phyloP scores from a whole-genome alignment of 2,329 filamentous ascomycete species.

The Lecanicillium sp. region DNA sequence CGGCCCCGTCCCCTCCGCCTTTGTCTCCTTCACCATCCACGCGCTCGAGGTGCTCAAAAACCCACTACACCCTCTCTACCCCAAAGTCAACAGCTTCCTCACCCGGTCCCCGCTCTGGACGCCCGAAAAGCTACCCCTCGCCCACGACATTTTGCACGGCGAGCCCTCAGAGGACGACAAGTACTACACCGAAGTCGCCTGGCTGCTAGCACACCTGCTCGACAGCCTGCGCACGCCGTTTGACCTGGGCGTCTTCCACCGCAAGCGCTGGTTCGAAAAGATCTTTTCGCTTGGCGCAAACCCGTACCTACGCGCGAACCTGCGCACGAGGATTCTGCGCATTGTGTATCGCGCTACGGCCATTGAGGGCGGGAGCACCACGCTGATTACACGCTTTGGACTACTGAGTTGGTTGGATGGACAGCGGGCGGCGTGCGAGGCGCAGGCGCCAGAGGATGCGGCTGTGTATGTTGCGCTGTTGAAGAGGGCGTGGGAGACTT shows the following conservation, averaged over 20 bases:
- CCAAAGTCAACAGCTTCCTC: constrained; percentile 78
- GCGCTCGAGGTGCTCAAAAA: constrained; percentile 63
- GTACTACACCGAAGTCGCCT: constrained; percentile 64
- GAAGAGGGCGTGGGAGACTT: constrained; percentile 52
- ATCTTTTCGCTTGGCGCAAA: constrained; percentile 62
- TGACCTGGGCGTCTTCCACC: constrained; percentile 55
- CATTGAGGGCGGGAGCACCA: constrained; percentile 66
- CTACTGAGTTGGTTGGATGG: constrained; percentile 66
- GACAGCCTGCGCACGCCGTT: constrained; percentile 51
- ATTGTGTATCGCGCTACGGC: constrained; percentile 60
- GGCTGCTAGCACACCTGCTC: constrained; percentile 65
- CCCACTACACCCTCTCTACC: constrained; percentile 75
- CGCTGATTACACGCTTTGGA: constrained; percentile 70
- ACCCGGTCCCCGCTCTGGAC: constrained; percentile 72
- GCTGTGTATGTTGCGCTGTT: constrained; percentile 47
- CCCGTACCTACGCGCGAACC: constrained; percentile 49
- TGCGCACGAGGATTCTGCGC: constrained; percentile 50
- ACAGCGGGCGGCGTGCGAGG: constrained; percentile 38
- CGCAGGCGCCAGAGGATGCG: constrained; percentile 30
- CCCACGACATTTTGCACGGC: constrained; percentile 51
- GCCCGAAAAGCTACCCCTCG: constrained; percentile 63
- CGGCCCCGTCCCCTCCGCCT: constrained; percentile 60
- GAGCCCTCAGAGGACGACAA: constrained; percentile 65
- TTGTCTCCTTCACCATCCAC: constrained; percentile 66
- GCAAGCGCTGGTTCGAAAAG: constrained; percentile 63